Percentiles rank a stretch among this genome's conserved stretches.
These are phyloP conservation scores for Ganoderma lucidum DNA, from an alignment of 1,284 basidiomycete genomes.

Conservation along the genomic window DNA sequence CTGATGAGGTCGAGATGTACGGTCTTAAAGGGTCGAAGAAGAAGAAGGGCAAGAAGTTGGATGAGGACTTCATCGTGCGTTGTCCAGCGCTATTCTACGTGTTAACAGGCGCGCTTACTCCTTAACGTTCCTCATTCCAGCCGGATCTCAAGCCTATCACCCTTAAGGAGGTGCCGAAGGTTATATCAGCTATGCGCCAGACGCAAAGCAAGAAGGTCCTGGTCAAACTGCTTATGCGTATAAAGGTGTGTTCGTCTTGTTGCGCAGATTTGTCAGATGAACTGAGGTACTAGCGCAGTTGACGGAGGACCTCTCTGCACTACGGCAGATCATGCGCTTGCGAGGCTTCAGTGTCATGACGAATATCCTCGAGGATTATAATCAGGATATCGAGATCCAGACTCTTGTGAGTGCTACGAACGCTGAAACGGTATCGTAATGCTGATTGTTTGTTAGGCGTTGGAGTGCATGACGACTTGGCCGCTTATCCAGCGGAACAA, in stretches of 20 bases:
- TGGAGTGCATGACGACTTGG: conserved; percentile 84
- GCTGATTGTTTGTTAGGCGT: conserved; percentile 54
- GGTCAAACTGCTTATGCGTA: conserved; percentile 84
- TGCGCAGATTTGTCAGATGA: background rate
- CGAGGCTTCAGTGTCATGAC: conserved; percentile 95
- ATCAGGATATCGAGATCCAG: conserved; percentile 77
- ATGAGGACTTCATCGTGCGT: conserved; percentile 89
- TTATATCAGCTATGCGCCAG: conserved; percentile 92
- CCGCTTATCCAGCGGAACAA: conserved; percentile 92
- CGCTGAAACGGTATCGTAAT: background rate
- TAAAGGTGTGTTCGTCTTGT: conserved; percentile 64
- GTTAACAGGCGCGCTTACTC: background rate
- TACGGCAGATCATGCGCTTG: conserved; percentile 90
- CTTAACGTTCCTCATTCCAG: conserved; percentile 42
- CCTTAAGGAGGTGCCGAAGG: conserved; percentile 87
- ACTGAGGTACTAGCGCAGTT: conserved; percentile 57
- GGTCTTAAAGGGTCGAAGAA: conserved; percentile 90
- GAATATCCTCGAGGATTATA: conserved; percentile 86
- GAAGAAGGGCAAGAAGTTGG: conserved; percentile 92
- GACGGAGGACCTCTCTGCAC: conserved; percentile 82
- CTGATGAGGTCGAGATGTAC: conserved; percentile 86
- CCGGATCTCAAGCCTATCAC: conserved; percentile 79
- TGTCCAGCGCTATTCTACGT: background rate
- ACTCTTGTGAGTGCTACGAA: conserved; percentile 57
- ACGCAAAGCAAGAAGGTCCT: conserved; percentile 88